Evolutionary conservation across 2,329 filamentous ascomycete genomes (phyloP), one percentile per base, ranked within the genome.

Genomic region (Cladobotryum mycophilum): DNA sequence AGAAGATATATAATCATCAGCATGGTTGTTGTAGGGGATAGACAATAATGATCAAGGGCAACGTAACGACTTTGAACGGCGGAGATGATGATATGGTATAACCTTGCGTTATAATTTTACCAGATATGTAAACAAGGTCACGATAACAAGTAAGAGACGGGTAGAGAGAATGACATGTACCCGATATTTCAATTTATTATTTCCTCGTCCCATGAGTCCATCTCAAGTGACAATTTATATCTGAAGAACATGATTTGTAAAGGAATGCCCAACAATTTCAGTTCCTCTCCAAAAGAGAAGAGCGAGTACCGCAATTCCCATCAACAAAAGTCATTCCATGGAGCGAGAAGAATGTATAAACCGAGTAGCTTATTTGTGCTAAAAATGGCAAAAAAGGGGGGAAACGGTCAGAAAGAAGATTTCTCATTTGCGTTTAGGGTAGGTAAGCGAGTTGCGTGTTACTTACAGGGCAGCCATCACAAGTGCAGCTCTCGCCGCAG

Each of bases 401-500:
- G 8, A 11, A 11, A 38, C 4, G 6, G 36, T 38, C 36, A 38
- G 36, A 38, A 38, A 4, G 3, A n/a, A 12, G 12, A 15, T 22
- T 20, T 7, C 20, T 42, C 20, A 3, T 20, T 5, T 30, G n/a
- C 25, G 25, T 30, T 30, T 30, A 30, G 20, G 20, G 20, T 20
- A 20, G 5, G 20, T 3, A 30, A 5, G 25, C 6, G 6, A 6
- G 25, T 2, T 30, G 25, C 8, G 25, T 15, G 9, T 22, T 22
- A 65, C 70, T 61, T 67, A 74, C 71, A 58, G 70, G 70, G 69
- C 71, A 74, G 61, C 63, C 63, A 43, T 61, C 56, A 57, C 71
- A 74, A 56, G 69, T 66, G 70, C 71, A 74, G 64, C 56, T 40
- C 30, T 63, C 60, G 59, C 71, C 71, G 62, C 71, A 74, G 61